A percentile compares a stretch with the other conserved stretches of the same genome.
Conservation (phyloP, 345 rosid genomes). For the Eucalyptus sideroxylon region DNA sequence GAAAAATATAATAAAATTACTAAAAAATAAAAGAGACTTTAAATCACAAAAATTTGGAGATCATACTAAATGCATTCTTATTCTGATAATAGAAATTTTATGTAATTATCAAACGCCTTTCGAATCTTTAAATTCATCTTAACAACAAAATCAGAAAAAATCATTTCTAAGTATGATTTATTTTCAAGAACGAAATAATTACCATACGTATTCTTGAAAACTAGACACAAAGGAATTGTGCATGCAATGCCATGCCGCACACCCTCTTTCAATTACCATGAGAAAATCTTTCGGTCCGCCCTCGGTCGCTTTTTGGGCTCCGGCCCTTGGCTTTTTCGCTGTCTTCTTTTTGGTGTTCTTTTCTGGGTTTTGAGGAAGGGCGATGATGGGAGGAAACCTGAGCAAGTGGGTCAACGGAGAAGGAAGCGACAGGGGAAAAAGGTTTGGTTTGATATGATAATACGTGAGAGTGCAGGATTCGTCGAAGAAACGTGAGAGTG, state of each 20-base stretch:
- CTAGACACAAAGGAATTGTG: neutral
- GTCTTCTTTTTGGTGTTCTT: neutral
- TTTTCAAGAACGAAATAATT: accelerated
- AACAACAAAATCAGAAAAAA: accelerated
- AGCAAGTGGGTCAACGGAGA: neutral
- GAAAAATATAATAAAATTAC: no score
- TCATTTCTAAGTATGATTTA: no score
- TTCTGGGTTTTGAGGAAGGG: neutral
- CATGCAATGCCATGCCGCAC: neutral
- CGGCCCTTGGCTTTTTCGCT: neutral
- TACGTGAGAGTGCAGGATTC: neutral
- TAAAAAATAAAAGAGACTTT: no score
- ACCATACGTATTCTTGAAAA: no score
- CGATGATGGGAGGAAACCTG: neutral
- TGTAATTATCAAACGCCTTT: accelerated
- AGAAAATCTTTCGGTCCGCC: neutral
- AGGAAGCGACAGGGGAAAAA: neutral
- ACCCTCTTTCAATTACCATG: no score
- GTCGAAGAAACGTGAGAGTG: neutral
- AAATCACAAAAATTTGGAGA: no score
- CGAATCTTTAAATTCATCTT: accelerated
- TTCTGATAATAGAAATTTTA: no score
- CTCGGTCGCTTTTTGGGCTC: neutral
- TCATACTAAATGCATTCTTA: no score
- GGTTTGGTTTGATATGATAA: neutral